These are phyloP conservation scores for Pharus latifolius DNA, from an alignment of 176 grass and related monocot species.

Conservation along the genomic window DNA sequence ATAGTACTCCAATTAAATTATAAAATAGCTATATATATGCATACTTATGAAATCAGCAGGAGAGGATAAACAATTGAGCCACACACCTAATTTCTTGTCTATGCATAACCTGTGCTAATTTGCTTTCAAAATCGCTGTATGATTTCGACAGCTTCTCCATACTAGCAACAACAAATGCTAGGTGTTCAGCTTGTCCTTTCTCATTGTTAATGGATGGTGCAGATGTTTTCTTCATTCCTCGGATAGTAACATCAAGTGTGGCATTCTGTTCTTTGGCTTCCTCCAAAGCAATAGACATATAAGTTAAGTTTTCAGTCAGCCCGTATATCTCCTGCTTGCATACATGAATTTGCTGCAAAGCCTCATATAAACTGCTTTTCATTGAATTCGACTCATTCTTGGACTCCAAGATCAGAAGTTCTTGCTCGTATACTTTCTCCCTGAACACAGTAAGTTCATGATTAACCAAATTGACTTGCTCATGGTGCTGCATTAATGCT, in stretches of 20 bases:
- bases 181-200: constrained; percentile 6
- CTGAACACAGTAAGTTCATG: constrained; percentile 52
- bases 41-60: neutral
- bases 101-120: constrained; percentile 23
- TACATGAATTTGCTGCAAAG: constrained; percentile 33
- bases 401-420: constrained; percentile 42
- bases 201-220: constrained; percentile 4
- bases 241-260: constrained; percentile 35
- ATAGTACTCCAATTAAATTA: neutral
- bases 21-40: neutral
- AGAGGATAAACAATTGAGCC: neutral
- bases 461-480: constrained; percentile 54
- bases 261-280: constrained; percentile 48
- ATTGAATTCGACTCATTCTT: constrained; percentile 45
- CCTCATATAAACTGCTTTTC: constrained; percentile 48
- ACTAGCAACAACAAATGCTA: constrained; percentile 20
- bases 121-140: constrained; percentile 51
- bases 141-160: constrained; percentile 37
- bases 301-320: constrained; percentile 35
- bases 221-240: constrained; percentile 42
- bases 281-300: constrained; percentile 32
- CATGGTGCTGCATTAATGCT: constrained; percentile 48
- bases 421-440: constrained; percentile 49
- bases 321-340: constrained; percentile 46
- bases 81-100: constrained; percentile 51